Percentiles rank a stretch among this genome's conserved stretches.
These are phyloP conservation scores for Aaosphaeria arxii DNA, from an alignment of 2,329 filamentous ascomycete species.

Conservation along the genomic window DNA sequence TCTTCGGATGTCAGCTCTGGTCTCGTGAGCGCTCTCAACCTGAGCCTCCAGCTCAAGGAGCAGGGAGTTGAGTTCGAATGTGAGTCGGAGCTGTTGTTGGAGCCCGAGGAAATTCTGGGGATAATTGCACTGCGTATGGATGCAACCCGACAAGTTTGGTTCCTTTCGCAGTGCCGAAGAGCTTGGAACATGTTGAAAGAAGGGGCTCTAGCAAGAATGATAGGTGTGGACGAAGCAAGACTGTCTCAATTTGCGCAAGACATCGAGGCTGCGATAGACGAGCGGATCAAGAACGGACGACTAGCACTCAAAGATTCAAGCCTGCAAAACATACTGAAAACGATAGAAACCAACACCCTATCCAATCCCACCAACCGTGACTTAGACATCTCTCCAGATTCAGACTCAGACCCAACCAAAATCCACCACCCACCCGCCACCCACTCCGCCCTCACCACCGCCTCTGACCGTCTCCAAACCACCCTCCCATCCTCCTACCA, in stretches of 20 bases:
- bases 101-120: constrained; percentile 1
- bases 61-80: neutral
- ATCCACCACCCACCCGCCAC: neutral
- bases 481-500: neutral
- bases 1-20: constrained; percentile 1
- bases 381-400: too few species aligned
- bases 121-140: constrained; percentile 8
- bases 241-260: constrained; percentile 1
- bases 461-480: neutral
- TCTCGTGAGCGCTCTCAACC: constrained; percentile 4
- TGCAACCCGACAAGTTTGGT: constrained; percentile 2
- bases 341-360: neutral
- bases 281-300: constrained; percentile 6
- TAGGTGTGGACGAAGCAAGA: constrained; percentile 5
- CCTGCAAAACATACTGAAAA: constrained; percentile 4
- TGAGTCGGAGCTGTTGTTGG: neutral
- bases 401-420: too few species aligned
- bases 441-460: neutral
- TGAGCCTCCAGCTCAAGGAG: constrained; percentile 1
- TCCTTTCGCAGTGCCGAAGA: constrained; percentile 4
- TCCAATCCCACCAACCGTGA: too few species aligned
- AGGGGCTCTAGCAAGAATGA: constrained; percentile 5
- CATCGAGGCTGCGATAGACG: constrained; percentile 3
- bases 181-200: constrained; percentile 8
- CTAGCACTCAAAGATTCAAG: neutral